phyloP scores from a whole-genome alignment of 2,329 filamentous ascomycete species.

The Apiospora sp. region DNA sequence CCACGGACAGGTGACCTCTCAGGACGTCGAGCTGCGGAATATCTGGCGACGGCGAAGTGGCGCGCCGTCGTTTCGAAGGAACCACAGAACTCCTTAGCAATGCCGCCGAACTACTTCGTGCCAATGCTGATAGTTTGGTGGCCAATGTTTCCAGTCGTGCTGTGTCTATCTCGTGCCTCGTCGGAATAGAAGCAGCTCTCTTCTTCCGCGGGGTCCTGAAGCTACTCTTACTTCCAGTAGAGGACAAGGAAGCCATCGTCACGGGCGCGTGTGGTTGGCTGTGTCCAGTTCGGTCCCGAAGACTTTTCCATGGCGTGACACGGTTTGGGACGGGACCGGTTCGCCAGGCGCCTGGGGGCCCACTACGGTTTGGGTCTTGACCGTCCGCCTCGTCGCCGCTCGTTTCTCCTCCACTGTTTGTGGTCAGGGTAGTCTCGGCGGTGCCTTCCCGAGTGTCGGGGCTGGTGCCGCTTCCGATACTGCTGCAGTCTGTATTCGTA shows the following conservation, averaged over 20 bases:
- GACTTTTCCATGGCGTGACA: background rate
- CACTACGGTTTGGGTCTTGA: background rate
- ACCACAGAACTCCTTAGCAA: slow-evolving; percentile 4
- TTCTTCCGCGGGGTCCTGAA: background rate
- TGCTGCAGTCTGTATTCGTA: slow-evolving; percentile 7
- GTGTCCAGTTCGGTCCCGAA: background rate
- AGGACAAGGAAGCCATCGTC: background rate
- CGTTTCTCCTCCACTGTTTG: slow-evolving; percentile 3
- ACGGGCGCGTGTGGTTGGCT: slow-evolving; percentile 5
- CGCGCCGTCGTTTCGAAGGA: slow-evolving; percentile 19
- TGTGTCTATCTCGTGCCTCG: slow-evolving; percentile 5
- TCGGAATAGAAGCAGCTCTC: background rate
- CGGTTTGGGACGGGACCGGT: background rate
- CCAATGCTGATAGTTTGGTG: slow-evolving; percentile 16
- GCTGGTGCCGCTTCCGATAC: slow-evolving; percentile 18
- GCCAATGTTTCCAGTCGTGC: slow-evolving; percentile 20
- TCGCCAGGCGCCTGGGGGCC: background rate
- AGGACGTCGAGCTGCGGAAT: background rate
- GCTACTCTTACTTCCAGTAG: background rate
- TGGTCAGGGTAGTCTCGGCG: slow-evolving; percentile 11
- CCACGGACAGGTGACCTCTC: slow-evolving; percentile 4
- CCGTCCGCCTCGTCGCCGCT: slow-evolving; percentile 14
- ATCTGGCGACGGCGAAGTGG: slow-evolving; percentile 19
- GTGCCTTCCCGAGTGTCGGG: slow-evolving; percentile 5
- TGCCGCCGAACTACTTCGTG: slow-evolving; percentile 1